Evolutionary conservation across 2,329 filamentous ascomycete genomes (phyloP), one percentile per base, ranked within the genome.

Genomic region (Conoideocrella luteorostrata): DNA sequence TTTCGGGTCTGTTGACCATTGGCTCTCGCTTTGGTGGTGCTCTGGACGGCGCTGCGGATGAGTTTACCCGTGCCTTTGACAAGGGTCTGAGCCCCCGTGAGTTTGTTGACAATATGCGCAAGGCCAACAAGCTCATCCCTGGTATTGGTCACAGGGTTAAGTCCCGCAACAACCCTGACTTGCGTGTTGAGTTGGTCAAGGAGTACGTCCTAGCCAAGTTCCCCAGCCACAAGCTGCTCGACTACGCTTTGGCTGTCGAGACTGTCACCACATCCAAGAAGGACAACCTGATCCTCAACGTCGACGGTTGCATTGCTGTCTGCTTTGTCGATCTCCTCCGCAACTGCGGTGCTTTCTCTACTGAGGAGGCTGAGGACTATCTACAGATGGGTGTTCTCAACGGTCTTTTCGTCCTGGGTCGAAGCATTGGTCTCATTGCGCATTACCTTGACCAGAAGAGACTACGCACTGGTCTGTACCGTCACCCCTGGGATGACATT

Each of bases 391-490:
- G 93, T 80, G 93, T 98, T 39, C 83, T 98, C 59, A 98, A 98
- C 80, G 93, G 93, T 76, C 86, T 98, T 49, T 98, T 98, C 78
- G 93, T 98, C 37, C 82, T 98, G 49, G 93, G 93, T 63, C 86
- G 93, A 64, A 88, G 82, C 69, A 98, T 98, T 63, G 93, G 93
- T 87, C 79, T 98, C 56, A 98, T 98, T 85, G 93, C 93, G 63
- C 93, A 98, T 74, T 97, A 91, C 80, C 84, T 98, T 60, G 93
- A 98, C 75, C 93, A 98, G 82, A 98, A 98, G 90, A 84, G 93
- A 71, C 80, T 98, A 70, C 86, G 91, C 62, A 98, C 93, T 62
- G 93, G 93, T 67, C 82, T 98, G 54, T 98, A 98, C 86, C 86
- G 93, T 67, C 89, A 95, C 81, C 93, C 93, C 65, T 97, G 93